Conservation (phyloP, 257 asterid species). For the Solanum pinnatisectum region DNA sequence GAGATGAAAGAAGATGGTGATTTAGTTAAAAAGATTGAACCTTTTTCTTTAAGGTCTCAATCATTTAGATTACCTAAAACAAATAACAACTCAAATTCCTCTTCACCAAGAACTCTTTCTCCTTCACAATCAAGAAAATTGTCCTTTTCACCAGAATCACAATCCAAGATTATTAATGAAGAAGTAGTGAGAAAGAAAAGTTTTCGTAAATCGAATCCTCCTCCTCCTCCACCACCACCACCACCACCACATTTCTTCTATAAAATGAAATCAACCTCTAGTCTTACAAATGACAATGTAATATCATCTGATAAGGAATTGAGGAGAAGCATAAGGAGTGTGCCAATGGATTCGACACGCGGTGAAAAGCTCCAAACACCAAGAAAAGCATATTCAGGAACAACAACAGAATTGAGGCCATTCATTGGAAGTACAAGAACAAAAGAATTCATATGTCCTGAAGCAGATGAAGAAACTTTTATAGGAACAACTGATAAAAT, state of each 20-base stretch:
- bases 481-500: not conserved
- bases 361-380: slow-evolving; percentile 4
- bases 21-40: slow-evolving; percentile 9
- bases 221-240: slow-evolving; percentile 54
- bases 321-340: slow-evolving; percentile 38
- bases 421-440: not conserved
- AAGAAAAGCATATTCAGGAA: slow-evolving; percentile 13
- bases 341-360: slow-evolving; percentile 23
- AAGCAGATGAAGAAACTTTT: not conserved
- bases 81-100: slow-evolving; percentile 12
- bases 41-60: slow-evolving; percentile 26
- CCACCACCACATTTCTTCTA: slow-evolving; percentile 27
- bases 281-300: not conserved
- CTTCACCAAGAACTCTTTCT: slow-evolving; percentile 19
- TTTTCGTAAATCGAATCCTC: slow-evolving; percentile 20
- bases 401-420: slow-evolving; percentile 13
- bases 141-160: slow-evolving; percentile 30
- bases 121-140: slow-evolving; percentile 20
- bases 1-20: slow-evolving; percentile 21
- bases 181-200: slow-evolving; percentile 31
- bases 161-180: slow-evolving; percentile 25
- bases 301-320: slow-evolving; percentile 18
- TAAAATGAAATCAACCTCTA: slow-evolving; percentile 29
- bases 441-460: not conserved
- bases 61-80: slow-evolving; percentile 3